phyloP scores from a whole-genome alignment of 345 rosid genomes.

The Raphanus sativus region DNA sequence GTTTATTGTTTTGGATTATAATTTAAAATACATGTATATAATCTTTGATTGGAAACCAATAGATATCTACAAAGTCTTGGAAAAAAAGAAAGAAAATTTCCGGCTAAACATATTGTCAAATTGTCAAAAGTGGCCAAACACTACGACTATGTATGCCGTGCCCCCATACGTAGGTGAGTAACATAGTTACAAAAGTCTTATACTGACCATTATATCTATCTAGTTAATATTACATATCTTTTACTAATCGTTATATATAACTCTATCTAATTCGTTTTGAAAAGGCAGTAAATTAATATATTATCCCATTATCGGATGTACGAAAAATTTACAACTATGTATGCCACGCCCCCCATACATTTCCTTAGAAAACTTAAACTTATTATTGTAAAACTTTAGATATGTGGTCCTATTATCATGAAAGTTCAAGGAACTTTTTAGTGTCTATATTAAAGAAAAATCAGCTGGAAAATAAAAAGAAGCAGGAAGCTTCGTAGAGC shows the following conservation, averaged over 20 bases:
- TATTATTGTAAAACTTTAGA: not conserved
- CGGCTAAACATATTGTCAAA: not conserved
- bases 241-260: not conserved
- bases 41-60: not conserved
- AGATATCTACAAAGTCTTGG: not conserved
- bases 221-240: not conserved
- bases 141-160: not conserved
- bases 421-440: not conserved
- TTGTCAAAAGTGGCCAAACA: constrained; percentile 18
- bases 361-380: not conserved
- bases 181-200: not conserved
- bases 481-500: constrained; percentile 23
- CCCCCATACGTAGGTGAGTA: not conserved
- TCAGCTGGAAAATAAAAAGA: not conserved
- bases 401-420: not conserved
- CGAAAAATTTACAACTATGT: not conserved
- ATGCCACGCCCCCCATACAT: not conserved
- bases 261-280: not conserved
- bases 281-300: not conserved
- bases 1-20: not conserved
- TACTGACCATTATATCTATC: not conserved
- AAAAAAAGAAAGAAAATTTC: not conserved
- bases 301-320: not conserved
- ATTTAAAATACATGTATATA: not conserved
- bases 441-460: not conserved